Evolutionary conservation across 192 early-diverging fungal species (phyloP), one percentile per base, ranked within the genome.

Genomic region (Backusella westeae): DNA sequence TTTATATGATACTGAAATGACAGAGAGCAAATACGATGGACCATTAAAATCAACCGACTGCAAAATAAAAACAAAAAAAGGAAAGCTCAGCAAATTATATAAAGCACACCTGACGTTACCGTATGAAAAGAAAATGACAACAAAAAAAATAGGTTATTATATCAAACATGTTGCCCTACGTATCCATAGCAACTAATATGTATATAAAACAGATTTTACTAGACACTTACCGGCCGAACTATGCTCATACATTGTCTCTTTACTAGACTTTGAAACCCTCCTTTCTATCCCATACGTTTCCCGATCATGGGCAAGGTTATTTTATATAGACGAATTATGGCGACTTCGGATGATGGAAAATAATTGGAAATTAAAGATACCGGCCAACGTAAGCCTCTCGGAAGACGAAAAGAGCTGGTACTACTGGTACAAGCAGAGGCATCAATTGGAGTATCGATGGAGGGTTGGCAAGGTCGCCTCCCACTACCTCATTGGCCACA

Each of bases 401-500:
- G 74, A 75, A 23, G 70, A 71, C 23, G 70, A 71, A 34, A 71
- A 44, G 23, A 71, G 70, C 29, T 96, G 94, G 94, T 90, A 88
- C 39, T 81, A 90, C 71, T 80, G 95, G 35, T 97, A 91, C 77
- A 84, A 87, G 38, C 88, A 94, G 80, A 88, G 95, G 3, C 77
- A 84, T 34, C 66, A 77, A 44, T 87, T 98, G 8, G 91, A 95
- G 42, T 75, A 79, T 7, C 78, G 84, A 75, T 96, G 94, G 94
- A 75, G 29, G 1, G 73, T 79, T 0, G 87, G 79, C 12, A 78
- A 69, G 6, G 86, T 84, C 15, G 67, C 72, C 5, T 83, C 89
- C 29, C 84, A 80, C 29, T 89, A 90, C 19, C 82, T 99, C 17
- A 80, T 77, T 10, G 96, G 95, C 32, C 97, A 99, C 73, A 74